Percentiles rank a stretch among this genome's conserved stretches.
phyloP scores from a whole-genome alignment of 2,329 filamentous ascomycete genomes.

The Alternaria alternata region DNA sequence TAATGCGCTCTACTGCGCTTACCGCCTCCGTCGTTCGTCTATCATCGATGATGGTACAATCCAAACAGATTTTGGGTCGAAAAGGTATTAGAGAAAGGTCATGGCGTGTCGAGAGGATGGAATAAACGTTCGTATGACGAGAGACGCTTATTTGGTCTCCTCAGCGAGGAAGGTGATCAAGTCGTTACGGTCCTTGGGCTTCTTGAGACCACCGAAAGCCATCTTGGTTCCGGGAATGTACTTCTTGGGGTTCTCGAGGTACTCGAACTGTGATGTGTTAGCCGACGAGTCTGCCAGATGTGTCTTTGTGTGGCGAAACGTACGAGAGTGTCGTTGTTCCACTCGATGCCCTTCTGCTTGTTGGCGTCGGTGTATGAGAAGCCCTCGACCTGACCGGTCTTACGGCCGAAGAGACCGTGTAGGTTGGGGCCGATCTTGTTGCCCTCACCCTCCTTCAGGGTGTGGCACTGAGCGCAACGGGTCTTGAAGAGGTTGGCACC shows the following conservation, averaged over 20 bases:
- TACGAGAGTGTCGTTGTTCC: constrained; percentile 87
- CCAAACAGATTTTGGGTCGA: constrained; percentile 33
- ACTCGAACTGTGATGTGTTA: constrained; percentile 73
- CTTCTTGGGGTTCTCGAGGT: constrained; percentile 99
- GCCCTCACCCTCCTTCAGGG: constrained; percentile 84
- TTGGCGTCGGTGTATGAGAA: constrained; percentile 99
- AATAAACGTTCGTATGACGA: constrained; percentile 25
- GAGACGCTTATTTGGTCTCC: constrained; percentile 69
- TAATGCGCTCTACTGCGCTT: constrained; percentile 30
- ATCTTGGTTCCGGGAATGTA: constrained; percentile 99
- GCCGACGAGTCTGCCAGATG: not conserved
- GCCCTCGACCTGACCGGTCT: constrained; percentile 88
- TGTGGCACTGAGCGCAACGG: constrained; percentile 98
- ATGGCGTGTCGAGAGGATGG: constrained; percentile 32
- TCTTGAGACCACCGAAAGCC: constrained; percentile 99
- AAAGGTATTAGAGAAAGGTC: constrained; percentile 39
- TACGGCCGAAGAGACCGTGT: constrained; percentile 96
- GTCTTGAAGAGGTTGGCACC: constrained; percentile 99
- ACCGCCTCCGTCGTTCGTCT: constrained; percentile 51
- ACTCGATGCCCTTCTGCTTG: constrained; percentile 93
- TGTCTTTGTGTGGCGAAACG: constrained; percentile 33
- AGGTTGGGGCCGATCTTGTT: constrained; percentile 99
- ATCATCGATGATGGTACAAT: constrained; percentile 52
- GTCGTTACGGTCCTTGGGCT: constrained; percentile 99
- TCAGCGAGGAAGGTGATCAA: constrained; percentile 87